These are phyloP conservation scores for Rhynchosporium graminicola DNA, from an alignment of 2,329 filamentous ascomycete species.

Conservation along the genomic window DNA sequence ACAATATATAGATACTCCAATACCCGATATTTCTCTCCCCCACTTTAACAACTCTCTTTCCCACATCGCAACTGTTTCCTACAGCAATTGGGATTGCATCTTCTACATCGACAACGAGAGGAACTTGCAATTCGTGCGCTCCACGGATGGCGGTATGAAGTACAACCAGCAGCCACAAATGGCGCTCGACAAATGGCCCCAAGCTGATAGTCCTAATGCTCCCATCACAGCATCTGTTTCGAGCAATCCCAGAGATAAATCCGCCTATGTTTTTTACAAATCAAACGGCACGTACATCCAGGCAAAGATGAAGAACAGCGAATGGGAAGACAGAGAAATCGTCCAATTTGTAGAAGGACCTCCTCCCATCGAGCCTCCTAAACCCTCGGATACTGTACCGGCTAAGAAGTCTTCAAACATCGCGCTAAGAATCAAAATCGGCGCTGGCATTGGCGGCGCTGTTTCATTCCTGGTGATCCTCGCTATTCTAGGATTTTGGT, in stretches of 20 bases:
- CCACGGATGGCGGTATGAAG: neutral
- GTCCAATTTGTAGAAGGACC: neutral
- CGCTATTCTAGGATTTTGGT: neutral
- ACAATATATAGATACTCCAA: neutral
- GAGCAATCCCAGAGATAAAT: neutral
- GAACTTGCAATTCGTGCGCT: neutral
- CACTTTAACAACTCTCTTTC: neutral
- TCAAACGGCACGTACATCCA: neutral
- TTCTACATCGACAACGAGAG: slow-evolving; percentile 12
- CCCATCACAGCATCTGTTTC: neutral
- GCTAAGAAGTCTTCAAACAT: neutral
- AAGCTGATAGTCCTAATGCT: neutral
- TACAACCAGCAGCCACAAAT: neutral
- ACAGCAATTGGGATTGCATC: neutral
- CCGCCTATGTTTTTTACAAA: slow-evolving; percentile 1
- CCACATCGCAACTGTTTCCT: neutral
- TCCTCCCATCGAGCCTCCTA: neutral
- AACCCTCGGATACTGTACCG: neutral
- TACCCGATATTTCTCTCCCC: neutral
- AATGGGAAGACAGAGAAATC: neutral
- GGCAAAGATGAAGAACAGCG: neutral
- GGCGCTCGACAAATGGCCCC: neutral
- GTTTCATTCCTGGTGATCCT: neutral
- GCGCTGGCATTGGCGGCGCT: neutral
- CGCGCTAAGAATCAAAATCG: slow-evolving; percentile 1